Base-by-base conservation (phyloP, 2,329 filamentous ascomycete genomes). In the Fusarium tjaetaba region DNA sequence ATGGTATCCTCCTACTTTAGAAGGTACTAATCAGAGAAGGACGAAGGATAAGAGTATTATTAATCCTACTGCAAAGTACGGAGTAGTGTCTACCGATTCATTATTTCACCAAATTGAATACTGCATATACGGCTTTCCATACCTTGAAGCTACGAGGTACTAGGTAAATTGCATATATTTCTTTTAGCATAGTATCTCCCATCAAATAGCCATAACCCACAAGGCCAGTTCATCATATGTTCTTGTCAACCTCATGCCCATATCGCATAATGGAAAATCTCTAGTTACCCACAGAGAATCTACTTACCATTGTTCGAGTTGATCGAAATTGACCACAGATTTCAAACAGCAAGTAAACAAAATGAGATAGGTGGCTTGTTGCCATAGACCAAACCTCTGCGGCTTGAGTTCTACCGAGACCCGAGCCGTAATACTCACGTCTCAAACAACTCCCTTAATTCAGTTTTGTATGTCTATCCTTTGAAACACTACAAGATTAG, bases 331-430 rank as follows among this genome's bases (percentile, higher is more conserved):
- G 14, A n/a, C 20, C 14, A 18, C 28, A 41, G 7, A 53, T 41
- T 22, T 45, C 42, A 51, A 56, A 20, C 26, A 48, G 24, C 14
- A 45, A 30, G 41, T 41, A 48, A 55, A 49, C 18, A 41, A 55
- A 34, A 58, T 43, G 39, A 64, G 46, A 58, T 57, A 42, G 24
- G 48, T 53, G 34, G 36, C 57, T 38, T 57, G n/a, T 20, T 26
- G 26, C 43, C 41, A 39, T 34, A 9, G n/a, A 36, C 16, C 38
- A 24, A 49, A 32, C 42, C 24, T 41, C 42, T 43, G n/a, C 68
- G 72, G 64, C 18, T 16, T 36, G 32, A 43, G 38, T 45, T 72
- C 43, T 53, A 55, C 60, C 60, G 68, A 72, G 63, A 72, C 71
- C 68, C 56, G 52, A 69, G 48, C 38, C 39, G 34, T 56, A 26